Percentiles rank a stretch among this genome's conserved stretches.
These are phyloP conservation scores for Ophiostoma montium DNA, from an alignment of 2,329 filamentous ascomycete species.

Conservation along the genomic window DNA sequence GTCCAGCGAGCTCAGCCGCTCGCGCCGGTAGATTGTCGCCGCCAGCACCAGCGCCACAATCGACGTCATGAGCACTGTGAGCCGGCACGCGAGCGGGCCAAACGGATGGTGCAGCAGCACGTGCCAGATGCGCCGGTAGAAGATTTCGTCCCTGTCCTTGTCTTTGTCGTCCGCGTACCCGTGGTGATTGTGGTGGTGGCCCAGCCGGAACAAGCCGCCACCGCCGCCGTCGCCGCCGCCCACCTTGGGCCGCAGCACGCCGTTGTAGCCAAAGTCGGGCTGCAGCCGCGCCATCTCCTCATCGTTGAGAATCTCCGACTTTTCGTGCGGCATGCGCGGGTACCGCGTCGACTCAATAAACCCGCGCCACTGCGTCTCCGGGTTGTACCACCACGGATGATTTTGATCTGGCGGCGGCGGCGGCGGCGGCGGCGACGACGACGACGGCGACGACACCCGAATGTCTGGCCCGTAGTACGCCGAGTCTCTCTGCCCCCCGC, in stretches of 20 bases:
- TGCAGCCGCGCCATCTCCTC: conserved; percentile 30
- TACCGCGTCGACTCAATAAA: conserved; percentile 41
- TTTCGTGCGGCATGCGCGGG: conserved; percentile 32
- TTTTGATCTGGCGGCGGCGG: not conserved
- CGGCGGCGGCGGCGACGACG: not conserved
- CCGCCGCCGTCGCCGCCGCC: conserved; percentile 29
- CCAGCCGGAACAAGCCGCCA: not conserved
- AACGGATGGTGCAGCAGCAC: conserved; percentile 67
- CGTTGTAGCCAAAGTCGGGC: conserved; percentile 29
- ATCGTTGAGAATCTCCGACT: conserved; percentile 32
- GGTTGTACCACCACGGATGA: conserved; percentile 12
- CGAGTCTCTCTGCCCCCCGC: too few relatives aligned
- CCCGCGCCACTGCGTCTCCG: conserved; percentile 34
- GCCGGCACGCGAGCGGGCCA: conserved; percentile 69
- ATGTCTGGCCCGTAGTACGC: too few relatives aligned
- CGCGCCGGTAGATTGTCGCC: conserved; percentile 54
- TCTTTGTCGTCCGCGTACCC: not conserved
- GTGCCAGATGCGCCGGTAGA: conserved; percentile 47
- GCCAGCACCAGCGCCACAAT: conserved; percentile 68
- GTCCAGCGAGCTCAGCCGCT: conserved; percentile 21
- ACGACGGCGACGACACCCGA: not conserved
- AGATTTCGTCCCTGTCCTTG: conserved; percentile 5
- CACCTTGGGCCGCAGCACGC: conserved; percentile 12
- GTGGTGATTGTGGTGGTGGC: too few relatives aligned
- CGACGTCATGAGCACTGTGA: conserved; percentile 72